Evolutionary conservation across 2,329 filamentous ascomycete genomes (phyloP), one percentile per base, ranked within the genome.

Genomic region (Claviceps lovelessii): DNA sequence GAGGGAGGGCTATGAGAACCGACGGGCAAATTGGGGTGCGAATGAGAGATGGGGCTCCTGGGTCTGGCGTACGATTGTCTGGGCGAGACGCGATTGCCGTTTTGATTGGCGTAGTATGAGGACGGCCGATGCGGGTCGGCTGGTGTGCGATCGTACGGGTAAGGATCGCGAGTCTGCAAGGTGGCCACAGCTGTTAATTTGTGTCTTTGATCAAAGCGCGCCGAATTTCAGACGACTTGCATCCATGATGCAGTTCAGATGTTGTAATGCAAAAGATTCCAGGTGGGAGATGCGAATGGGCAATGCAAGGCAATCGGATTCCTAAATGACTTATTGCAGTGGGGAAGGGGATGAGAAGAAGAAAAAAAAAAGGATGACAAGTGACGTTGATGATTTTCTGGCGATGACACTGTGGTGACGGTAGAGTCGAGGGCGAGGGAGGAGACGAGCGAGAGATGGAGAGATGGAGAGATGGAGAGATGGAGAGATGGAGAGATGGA

Each of bases 1-100:
- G 42, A 3, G 9, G 73, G 69, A 51, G 74, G 72, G 59, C 72
- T 76, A 60, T 72, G 67, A 54, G 74, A 73, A 49, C 70, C 71
- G 39, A 65, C 61, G 49, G 68, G 66, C 47, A 71, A 71, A 60
- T 71, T 72, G 15, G 73, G 70, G 58, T 76, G 76, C 17, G 76
- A 68, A 58, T 77, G 76, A 19, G 76, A 72, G 54, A 73, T 61
- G 35, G 78, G 77, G 55, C 78, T 81, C 53, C 72, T 72, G 29
- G 76, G 71, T 45, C 72, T 70, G 58, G 61, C 67, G 58, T 74
- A 75, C 23, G 69, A 68, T 29, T 72, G 63, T 44, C 72, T 68
- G 41, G 78, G 75, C 49, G 78, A 79, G 52, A 72, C 71, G 64
- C 77, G 76, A 61, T 65, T 65, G 57, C 71, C 68, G 71, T 65